phyloP scores from a whole-genome alignment of 1,284 basidiomycete species.

The Coniferiporia sulphurascens region DNA sequence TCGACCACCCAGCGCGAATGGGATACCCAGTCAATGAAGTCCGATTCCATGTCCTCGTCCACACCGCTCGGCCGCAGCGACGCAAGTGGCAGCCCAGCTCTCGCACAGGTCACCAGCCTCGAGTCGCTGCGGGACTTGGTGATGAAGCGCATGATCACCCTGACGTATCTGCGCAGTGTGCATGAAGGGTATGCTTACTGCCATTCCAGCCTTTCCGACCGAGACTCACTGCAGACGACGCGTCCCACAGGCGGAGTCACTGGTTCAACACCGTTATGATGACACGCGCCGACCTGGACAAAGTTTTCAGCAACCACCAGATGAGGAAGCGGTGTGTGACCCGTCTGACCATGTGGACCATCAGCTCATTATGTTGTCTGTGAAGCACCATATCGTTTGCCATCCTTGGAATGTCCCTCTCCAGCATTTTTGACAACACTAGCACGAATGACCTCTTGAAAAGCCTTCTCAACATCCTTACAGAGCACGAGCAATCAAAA shows the following conservation, averaged over 20 bases:
- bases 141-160: constrained; percentile 77
- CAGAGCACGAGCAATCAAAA: constrained; percentile 74
- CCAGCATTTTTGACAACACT: constrained; percentile 72
- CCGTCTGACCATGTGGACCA: background rate
- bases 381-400: constrained; percentile 72
- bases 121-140: constrained; percentile 74
- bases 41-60: constrained; percentile 39
- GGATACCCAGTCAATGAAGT: constrained; percentile 61
- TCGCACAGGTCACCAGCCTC: constrained; percentile 59
- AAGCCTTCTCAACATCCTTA: constrained; percentile 62
- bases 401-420: constrained; percentile 79
- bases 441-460: constrained; percentile 74
- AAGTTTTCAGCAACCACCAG: constrained; percentile 62
- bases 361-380: constrained; percentile 13
- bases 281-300: constrained; percentile 65
- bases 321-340: constrained; percentile 70
- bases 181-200: constrained; percentile 67
- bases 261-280: constrained; percentile 88
- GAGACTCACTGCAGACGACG: constrained; percentile 4
- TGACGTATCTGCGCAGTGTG: constrained; percentile 78
- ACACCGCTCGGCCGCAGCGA: constrained; percentile 24
- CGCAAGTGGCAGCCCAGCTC: constrained; percentile 36
- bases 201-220: background rate
- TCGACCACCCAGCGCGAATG: constrained; percentile 50
- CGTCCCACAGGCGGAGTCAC: constrained; percentile 56